Percentiles rank a stretch among this genome's conserved stretches.
phyloP scores from a whole-genome alignment of 306 rosid species.

The Quercus bicolor region DNA sequence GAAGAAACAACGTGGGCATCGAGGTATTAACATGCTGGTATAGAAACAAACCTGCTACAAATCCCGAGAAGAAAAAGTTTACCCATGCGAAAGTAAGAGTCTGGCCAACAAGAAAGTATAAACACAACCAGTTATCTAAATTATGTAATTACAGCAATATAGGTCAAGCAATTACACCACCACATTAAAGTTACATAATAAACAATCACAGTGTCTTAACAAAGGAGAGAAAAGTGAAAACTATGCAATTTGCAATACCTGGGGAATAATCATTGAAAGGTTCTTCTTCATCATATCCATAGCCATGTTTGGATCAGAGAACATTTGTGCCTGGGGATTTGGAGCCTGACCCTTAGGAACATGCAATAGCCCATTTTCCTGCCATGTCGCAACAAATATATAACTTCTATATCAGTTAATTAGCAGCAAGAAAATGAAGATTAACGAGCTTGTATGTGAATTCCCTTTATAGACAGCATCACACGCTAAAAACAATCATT shows the following conservation, averaged over 20 bases:
- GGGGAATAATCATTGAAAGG: conserved; percentile 97
- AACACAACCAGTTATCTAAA: not conserved
- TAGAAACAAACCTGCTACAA: conserved; percentile 77
- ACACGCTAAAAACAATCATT: not conserved
- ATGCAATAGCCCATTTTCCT: conserved; percentile 87
- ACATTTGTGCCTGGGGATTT: conserved; percentile 97
- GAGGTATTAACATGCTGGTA: conserved; percentile 1
- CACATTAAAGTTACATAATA: not conserved
- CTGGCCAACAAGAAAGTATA: conserved; percentile 46
- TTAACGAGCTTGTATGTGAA: not conserved
- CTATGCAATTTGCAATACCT: conserved; percentile 44
- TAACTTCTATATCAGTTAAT: conserved; percentile 12
- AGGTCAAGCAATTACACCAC: not conserved
- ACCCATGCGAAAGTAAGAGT: conserved; percentile 99
- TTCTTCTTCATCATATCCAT: conserved; percentile 99
- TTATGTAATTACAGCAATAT: not conserved
- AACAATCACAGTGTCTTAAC: not conserved
- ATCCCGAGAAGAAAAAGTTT: conserved; percentile 98
- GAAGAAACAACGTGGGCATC: not conserved
- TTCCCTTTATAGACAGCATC: not conserved
- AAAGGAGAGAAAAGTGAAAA: not conserved
- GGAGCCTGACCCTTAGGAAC: conserved; percentile 90
- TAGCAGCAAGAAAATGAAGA: not conserved
- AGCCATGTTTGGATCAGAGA: conserved; percentile 99
- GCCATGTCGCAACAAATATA: conserved; percentile 6